A percentile compares a stretch with the other conserved stretches of the same genome.
Conservation (phyloP, 176 grass and related monocot genomes). For the Luzula sylvatica region DNA sequence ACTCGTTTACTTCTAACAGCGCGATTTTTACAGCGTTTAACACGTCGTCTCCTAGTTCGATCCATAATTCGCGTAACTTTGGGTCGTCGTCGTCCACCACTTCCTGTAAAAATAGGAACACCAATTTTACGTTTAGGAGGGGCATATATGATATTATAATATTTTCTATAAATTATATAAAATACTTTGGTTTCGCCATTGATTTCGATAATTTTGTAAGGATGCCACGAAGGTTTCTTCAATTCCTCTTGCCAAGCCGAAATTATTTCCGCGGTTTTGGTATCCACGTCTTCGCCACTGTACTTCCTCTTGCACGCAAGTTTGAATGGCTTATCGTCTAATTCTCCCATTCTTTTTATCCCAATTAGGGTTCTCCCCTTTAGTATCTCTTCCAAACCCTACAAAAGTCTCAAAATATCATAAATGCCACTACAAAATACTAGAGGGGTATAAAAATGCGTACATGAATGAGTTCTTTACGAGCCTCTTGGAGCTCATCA, state of each 20-base stretch:
- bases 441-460: neutral
- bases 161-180: neutral
- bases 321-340: slow-evolving; percentile 61
- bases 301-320: slow-evolving; percentile 52
- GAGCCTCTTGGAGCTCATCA: slow-evolving; percentile 63
- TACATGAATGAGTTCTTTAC: slow-evolving; percentile 75
- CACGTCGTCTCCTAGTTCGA: slow-evolving; percentile 61
- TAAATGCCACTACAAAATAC: neutral
- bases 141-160: neutral
- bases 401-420: neutral
- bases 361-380: slow-evolving; percentile 44
- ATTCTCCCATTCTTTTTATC: slow-evolving; percentile 88
- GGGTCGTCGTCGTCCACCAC: slow-evolving; percentile 51
- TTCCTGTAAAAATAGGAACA: slow-evolving; percentile 35
- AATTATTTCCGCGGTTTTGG: slow-evolving; percentile 36
- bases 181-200: slow-evolving; percentile 51
- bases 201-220: slow-evolving; percentile 45
- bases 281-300: slow-evolving; percentile 29
- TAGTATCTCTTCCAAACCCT: slow-evolving; percentile 75
- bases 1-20: slow-evolving; percentile 59
- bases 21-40: slow-evolving; percentile 76
- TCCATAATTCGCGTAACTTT: slow-evolving; percentile 45
- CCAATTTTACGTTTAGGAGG: neutral
- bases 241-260: slow-evolving; percentile 75
- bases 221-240: slow-evolving; percentile 91